phyloP scores from a whole-genome alignment of 768 basidiomycete species.

The Daedaleopsis sinensis region DNA sequence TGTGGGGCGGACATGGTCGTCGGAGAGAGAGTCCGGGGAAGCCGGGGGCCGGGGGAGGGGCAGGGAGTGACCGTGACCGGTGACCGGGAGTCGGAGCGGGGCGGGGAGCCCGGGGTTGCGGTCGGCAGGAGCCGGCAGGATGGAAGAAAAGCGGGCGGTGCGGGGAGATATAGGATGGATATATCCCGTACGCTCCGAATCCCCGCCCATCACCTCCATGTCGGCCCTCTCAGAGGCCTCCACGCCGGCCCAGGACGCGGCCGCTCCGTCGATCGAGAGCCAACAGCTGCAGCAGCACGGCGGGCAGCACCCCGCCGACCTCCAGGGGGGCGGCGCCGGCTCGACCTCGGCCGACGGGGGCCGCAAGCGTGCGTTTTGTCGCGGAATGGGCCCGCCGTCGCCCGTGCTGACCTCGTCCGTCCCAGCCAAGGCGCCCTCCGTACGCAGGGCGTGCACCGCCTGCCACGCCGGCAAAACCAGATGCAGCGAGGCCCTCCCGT shows the following conservation, averaged over 20 bases:
- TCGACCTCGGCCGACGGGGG: slow-evolving; percentile 30
- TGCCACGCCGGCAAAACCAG: slow-evolving; percentile 85
- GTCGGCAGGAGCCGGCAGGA: slow-evolving; percentile 14
- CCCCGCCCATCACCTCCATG: slow-evolving; percentile 56
- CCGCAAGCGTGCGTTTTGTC: slow-evolving; percentile 61
- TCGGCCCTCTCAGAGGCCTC: slow-evolving; percentile 75
- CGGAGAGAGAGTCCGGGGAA: slow-evolving; percentile 7
- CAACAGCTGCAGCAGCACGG: slow-evolving; percentile 51
- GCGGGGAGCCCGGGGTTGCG: neutral
- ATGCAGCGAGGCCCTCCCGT: slow-evolving; percentile 81
- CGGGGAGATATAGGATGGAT: neutral
- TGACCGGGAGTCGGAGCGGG: slow-evolving; percentile 6
- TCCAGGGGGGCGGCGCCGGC: slow-evolving; percentile 38
- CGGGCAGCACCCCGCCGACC: slow-evolving; percentile 36
- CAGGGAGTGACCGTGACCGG: neutral
- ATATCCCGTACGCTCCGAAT: slow-evolving; percentile 22
- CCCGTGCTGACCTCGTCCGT: slow-evolving; percentile 24
- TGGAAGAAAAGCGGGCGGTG: slow-evolving; percentile 11
- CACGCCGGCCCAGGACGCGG: slow-evolving; percentile 69
- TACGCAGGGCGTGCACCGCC: slow-evolving; percentile 77
- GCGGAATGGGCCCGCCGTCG: slow-evolving; percentile 11
- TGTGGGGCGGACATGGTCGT: slow-evolving; percentile 19
- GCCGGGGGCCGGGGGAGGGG: slow-evolving; percentile 13
- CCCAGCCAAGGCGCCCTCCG: slow-evolving; percentile 79
- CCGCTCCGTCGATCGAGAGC: slow-evolving; percentile 60